Conservation (phyloP, 495 filamentous ascomycete genomes). For the Tetracladium setigerum region DNA sequence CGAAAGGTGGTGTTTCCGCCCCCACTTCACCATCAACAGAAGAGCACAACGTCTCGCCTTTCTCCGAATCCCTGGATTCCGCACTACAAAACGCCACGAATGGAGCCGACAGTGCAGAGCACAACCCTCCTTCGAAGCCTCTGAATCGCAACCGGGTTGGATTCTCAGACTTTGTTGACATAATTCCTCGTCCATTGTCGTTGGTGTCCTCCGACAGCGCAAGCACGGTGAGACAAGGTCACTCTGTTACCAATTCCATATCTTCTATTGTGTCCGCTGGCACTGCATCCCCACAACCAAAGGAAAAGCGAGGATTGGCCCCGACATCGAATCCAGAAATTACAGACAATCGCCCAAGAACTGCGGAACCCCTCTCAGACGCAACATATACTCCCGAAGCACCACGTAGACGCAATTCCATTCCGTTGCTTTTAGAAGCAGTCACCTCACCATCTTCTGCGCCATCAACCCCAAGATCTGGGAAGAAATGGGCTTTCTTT, state of each 20-base stretch:
- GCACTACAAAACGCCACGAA: conserved; percentile 1
- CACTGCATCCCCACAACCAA: conserved; percentile 25
- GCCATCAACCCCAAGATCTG: conserved; percentile 37
- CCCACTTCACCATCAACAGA: conserved; percentile 58
- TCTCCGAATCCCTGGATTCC: conserved; percentile 8
- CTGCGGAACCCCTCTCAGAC: conserved; percentile 43
- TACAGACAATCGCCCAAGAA: conserved; percentile 39
- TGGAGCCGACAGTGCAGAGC: conserved; percentile 11
- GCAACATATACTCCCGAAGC: neutral
- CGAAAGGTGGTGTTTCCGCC: conserved; percentile 51
- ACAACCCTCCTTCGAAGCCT: conserved; percentile 29
- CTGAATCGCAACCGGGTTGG: conserved; percentile 43
- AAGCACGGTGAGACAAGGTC: conserved; percentile 53
- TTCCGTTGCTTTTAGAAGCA: conserved; percentile 33
- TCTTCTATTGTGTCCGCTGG: conserved; percentile 50
- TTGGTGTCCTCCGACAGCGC: conserved; percentile 68
- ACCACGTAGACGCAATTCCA: conserved; percentile 40
- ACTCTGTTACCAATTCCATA: conserved; percentile 57
- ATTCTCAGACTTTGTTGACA: conserved; percentile 55
- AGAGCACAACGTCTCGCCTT: conserved; percentile 31
- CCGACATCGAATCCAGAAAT: conserved; percentile 23
- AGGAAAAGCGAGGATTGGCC: conserved; percentile 30
- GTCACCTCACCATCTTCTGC: conserved; percentile 21
- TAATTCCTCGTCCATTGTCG: conserved; percentile 65
- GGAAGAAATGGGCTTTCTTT: conserved; percentile 48